phyloP scores from a whole-genome alignment of 768 basidiomycete species.

The Saitozyma sp. region DNA sequence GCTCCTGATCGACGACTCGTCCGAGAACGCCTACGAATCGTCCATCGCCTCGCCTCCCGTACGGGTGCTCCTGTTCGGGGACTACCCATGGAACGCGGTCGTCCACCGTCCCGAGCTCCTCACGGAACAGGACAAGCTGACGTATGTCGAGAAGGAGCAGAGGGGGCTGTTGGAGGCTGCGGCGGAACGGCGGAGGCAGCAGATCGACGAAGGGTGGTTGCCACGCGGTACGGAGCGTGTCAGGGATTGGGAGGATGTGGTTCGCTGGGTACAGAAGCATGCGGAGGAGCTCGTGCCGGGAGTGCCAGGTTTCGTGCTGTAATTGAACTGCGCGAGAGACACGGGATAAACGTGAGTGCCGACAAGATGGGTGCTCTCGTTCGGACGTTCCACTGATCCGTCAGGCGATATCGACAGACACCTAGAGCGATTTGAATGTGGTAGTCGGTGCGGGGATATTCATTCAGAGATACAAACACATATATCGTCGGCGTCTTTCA shows the following conservation, averaged over 20 bases:
- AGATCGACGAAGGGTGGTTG: constrained; percentile 55
- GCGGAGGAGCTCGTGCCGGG: constrained; percentile 1
- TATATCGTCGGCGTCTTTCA: too few relatives aligned
- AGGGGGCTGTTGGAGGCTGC: constrained; percentile 52
- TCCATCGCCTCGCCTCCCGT: constrained; percentile 58
- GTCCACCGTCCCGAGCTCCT: constrained; percentile 44
- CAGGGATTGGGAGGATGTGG: constrained; percentile 64
- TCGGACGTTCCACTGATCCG: too few relatives aligned
- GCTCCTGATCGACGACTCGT: constrained; percentile 74
- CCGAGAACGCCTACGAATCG: constrained; percentile 68
- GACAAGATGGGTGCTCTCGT: not conserved
- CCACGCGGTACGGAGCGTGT: constrained; percentile 62
- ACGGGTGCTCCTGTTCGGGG: constrained; percentile 70
- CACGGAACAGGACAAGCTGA: constrained; percentile 25
- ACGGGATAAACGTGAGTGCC: not conserved
- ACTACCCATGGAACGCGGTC: constrained; percentile 72
- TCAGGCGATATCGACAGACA: too few relatives aligned
- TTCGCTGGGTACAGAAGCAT: constrained; percentile 35
- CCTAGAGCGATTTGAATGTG: too few relatives aligned
- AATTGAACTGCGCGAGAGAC: too few relatives aligned
- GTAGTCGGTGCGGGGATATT: too few relatives aligned
- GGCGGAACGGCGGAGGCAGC: constrained; percentile 61
- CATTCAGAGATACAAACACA: too few relatives aligned
- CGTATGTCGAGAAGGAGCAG: constrained; percentile 39
- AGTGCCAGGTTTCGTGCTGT: not conserved